A percentile compares a stretch with the other conserved stretches of the same genome.
Evolutionary conservation across 805 yeast genomes (phyloP).

Genomic region (Peterozyma toletana): DNA sequence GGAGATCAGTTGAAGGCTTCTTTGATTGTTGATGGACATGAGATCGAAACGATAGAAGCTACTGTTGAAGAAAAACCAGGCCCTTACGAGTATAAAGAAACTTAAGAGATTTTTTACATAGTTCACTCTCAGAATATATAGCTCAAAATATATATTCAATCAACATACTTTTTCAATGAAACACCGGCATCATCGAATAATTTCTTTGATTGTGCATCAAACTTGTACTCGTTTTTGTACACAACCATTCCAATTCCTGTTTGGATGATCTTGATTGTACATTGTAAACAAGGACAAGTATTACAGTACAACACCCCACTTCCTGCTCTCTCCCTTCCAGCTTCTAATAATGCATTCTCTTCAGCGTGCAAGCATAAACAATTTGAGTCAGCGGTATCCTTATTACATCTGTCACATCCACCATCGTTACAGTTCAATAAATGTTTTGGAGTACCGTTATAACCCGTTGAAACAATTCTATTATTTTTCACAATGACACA

Average conservation of each 20-base stretch:
- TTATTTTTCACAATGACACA: slow-evolving; percentile 86
- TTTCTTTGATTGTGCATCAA: slow-evolving; percentile 73
- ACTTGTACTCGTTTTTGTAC: slow-evolving; percentile 84
- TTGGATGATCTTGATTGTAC: slow-evolving; percentile 92
- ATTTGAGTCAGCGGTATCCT: slow-evolving; percentile 49
- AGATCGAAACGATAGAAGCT: slow-evolving; percentile 41
- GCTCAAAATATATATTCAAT: too few relatives aligned
- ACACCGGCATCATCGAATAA: slow-evolving; percentile 76
- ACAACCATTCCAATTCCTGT: slow-evolving; percentile 88
- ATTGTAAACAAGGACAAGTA: slow-evolving; percentile 95
- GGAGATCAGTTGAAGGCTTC: slow-evolving; percentile 75
- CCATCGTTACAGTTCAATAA: slow-evolving; percentile 88
- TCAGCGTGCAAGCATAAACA: slow-evolving; percentile 96
- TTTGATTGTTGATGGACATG: slow-evolving; percentile 46
- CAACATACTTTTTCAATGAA: slow-evolving; percentile 34
- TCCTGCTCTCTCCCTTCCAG: slow-evolving; percentile 84
- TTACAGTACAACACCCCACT: slow-evolving; percentile 78
- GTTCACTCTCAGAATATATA: too few relatives aligned
- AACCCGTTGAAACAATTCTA: slow-evolving; percentile 91
- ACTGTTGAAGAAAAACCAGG: slow-evolving; percentile 52
- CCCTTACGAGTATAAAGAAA: slow-evolving; percentile 46
- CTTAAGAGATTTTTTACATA: slow-evolving; percentile 14
- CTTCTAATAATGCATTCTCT: slow-evolving; percentile 90
- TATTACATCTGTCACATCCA: slow-evolving; percentile 87
- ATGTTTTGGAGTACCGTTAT: slow-evolving; percentile 94